A percentile compares a stretch with the other conserved stretches of the same genome.
Evolutionary conservation across 345 rosid species (phyloP).

Genomic region (Populus alba): DNA sequence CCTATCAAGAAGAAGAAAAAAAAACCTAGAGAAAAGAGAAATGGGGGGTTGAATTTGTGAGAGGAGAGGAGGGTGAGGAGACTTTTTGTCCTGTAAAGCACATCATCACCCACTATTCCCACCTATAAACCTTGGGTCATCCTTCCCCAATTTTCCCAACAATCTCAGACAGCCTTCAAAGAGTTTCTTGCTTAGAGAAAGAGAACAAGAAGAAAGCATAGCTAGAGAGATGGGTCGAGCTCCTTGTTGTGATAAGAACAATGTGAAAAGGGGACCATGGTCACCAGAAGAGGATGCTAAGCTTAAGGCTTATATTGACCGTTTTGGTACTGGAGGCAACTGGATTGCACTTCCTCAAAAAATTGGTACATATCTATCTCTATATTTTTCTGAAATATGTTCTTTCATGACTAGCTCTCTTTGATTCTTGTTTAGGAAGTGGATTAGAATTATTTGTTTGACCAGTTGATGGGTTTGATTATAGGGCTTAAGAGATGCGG

Average conservation of each 20-base stretch:
- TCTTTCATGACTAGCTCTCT: neutral
- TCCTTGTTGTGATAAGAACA: conserved; percentile 93
- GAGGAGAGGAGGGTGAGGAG: conserved; percentile 32
- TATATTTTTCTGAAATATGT: neutral
- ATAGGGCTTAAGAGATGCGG: conserved; percentile 95
- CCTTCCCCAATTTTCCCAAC: conserved; percentile 25
- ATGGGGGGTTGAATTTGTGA: conserved; percentile 32
- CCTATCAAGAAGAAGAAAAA: neutral
- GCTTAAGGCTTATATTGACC: conserved; percentile 85
- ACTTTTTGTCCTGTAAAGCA: conserved; percentile 37
- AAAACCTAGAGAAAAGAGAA: conserved; percentile 52
- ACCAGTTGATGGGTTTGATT: neutral
- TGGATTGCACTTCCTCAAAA: conserved; percentile 99
- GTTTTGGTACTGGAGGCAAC: conserved; percentile 82
- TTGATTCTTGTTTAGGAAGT: neutral
- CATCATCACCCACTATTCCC: conserved; percentile 34
- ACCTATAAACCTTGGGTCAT: conserved; percentile 46
- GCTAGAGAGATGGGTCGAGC: conserved; percentile 74
- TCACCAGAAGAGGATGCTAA: conserved; percentile 92
- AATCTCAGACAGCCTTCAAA: conserved; percentile 2
- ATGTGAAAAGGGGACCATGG: conserved; percentile 97
- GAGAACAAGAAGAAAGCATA: conserved; percentile 9
- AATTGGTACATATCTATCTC: conserved; percentile 49
- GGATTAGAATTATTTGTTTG: neutral
- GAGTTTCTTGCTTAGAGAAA: conserved; percentile 6